Base-by-base conservation (phyloP, 305 asterid genomes). In the Coffea humblotiana region DNA sequence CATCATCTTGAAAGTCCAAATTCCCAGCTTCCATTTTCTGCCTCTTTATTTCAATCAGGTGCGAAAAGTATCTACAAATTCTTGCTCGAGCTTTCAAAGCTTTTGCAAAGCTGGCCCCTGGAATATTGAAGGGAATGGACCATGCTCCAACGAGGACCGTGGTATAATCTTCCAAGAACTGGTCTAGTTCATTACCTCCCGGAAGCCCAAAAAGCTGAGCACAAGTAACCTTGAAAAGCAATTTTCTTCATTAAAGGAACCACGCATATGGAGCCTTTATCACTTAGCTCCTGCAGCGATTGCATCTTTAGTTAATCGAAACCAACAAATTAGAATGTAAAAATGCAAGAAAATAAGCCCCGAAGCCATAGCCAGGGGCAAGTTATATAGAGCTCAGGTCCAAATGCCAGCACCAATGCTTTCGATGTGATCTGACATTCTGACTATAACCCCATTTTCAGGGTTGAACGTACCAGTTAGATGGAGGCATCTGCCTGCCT, bases 31-130 rank as follows among this genome's bases (percentile, higher is more conserved):
- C 78, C 25, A 75, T 58, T 49, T 37, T 64, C 19, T 45, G 70
- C 78, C 21, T 58, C 78, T 75, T 75, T 13, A 6, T 13, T 66
- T 58, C n/a, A 49, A 75, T 51, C 56, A 75, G 49, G 12, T 3
- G 56, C 19, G 78, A 75, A 58, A 75, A 75, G 23, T 60, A 75
- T 75, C 40, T 27, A 1, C 4, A 23, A 27, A 75, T 75, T 40
- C 49, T 58, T 37, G 78, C 54, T 8, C 78, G 78, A 74, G 78
- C 68, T 27, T 74, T 74, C 52, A 75, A 40, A 10, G 78, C 68
- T 75, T 58, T 75, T 48, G 78, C 54, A 25, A 75, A 37, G 35
- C 54, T 40, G 13, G 78, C 58, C 23, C 69, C 78, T 2, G 78
- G 78, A 23, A 75, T 18, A 6, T 75, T 75, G 1, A 19, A 23